phyloP scores from a whole-genome alignment of 2,329 filamentous ascomycete genomes.

The Nigrograna mackinnonii region DNA sequence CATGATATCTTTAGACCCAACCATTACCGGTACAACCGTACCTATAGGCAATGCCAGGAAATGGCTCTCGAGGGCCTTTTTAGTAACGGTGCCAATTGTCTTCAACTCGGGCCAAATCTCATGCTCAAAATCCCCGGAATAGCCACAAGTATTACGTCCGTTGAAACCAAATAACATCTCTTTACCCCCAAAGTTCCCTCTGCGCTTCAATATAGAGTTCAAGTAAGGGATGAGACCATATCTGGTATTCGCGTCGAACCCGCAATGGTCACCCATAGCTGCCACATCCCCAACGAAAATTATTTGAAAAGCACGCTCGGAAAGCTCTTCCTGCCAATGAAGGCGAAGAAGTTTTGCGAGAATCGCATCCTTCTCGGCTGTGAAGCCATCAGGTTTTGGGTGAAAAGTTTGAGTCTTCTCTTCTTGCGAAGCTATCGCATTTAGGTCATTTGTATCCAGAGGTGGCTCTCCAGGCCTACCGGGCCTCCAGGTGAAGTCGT shows the following conservation, averaged over 20 bases:
- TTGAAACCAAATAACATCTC: neutral
- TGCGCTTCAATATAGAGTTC: neutral
- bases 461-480: neutral
- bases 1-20: conserved; percentile 1
- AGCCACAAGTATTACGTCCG: neutral
- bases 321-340: neutral
- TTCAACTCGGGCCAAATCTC: conserved; percentile 1
- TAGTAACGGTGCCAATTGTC: neutral
- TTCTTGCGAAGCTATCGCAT: neutral
- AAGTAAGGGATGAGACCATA: conserved; percentile 1
- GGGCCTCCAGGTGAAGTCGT: conserved; percentile 1
- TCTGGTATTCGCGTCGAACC: neutral
- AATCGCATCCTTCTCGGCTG: neutral
- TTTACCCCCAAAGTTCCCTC: neutral
- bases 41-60: neutral
- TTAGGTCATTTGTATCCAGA: neutral
- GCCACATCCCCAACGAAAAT: conserved; percentile 1
- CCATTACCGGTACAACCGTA: conserved; percentile 3
- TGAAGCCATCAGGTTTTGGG: conserved; percentile 3
- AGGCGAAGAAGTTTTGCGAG: neutral
- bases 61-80: neutral
- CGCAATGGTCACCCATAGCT: neutral
- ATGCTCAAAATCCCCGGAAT: neutral
- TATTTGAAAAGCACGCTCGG: neutral
- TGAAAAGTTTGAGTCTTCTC: conserved; percentile 5